Evolutionary conservation across 306 rosid genomes (phyloP), one percentile per base, ranked within the genome.

Genomic region (Pyrus betulifolia): DNA sequence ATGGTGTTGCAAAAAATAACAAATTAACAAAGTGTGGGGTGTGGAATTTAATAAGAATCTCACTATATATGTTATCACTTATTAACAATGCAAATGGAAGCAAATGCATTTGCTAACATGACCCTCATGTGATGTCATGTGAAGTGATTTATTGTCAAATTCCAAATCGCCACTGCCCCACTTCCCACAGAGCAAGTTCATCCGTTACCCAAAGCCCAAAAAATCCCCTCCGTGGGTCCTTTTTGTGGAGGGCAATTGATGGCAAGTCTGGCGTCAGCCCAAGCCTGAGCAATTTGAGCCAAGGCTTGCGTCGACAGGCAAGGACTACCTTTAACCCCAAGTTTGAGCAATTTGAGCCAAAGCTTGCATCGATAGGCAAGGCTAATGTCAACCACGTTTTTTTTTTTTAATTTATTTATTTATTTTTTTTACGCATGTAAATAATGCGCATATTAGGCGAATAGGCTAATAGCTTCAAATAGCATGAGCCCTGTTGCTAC

Each of bases 321-420:
- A 46, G 6, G 6, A 1, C 18, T 46, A 15, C 2, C 6, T 0
- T 35, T 4, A 45, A 4, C 6, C 51, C 0, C 0, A 13, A 46
- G 52, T 15, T 0, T 5, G 18, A 4, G 52, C 52, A 46, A 13
- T 46, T 46, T 46, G 15, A 46, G 18, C 38, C 1, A 1, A 46
- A 6, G 18, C 2, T 46, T 5, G 6, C 38, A 0, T 1, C 0
- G 15, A 46, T 2, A 5, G 18, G 52, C 18, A 13, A 1, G 10
- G 19, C 0, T 46, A 1, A 4, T 0, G 1, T 46, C 2, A 46
- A 2, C 6, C 0, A 13, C 2, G 0, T 13, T 44, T 3, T 44
- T 11, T 12, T 13, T 12, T 12, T 13, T 13, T 14, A 0, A 0
- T 13, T 4, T 46, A 14, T 46, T 46, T 0, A 0, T 46, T 0